Base-by-base conservation (phyloP, 352 stramenopile genomes). In the Phytophthora citrophthora region DNA sequence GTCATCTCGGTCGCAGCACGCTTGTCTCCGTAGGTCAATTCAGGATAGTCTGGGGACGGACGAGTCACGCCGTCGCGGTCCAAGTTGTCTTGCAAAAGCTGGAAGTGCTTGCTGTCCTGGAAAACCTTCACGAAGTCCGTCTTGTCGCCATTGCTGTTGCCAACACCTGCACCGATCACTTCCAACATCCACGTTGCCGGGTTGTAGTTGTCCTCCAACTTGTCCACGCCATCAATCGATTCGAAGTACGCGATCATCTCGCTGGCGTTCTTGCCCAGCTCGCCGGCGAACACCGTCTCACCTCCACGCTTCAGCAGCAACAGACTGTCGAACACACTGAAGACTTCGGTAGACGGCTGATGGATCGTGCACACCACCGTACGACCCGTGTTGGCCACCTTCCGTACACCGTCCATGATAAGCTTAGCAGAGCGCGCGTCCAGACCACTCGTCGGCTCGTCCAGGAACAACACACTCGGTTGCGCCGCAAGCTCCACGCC, bases 301-400 rank as follows among this genome's bases (percentile, higher is more conserved):
- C 82, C 81, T 78, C 54, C 61, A 32, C 61, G 63, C 27, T 71
- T 71, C 11, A 71, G 50, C n/a, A 71, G 38, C 15, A 71, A 8
- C 49, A 71, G 23, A 43, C 50, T 66, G 49, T 71, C 55, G 27
- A 71, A 71, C 3, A 71, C 56, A 29, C 48, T 80, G 43, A 97
- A 97, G 1, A 97, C 85, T 40, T 96, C 85, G 1, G 80, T 83
- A 9, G 78, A 87, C 34, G 94, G 94, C 74, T 98, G 92, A 68
- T 98, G 94, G 68, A 98, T 98, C 24, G 91, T 97, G 41, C 94
- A 97, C 6, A 97, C 66, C 11, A 98, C 71, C 3, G 84, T 95
- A 9, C 81, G 70, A 0, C 89, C 88, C 18, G 79, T 81, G 54
- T 74, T 43, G 4, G 91, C 89, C 41, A 97, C 80, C 61, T 96